Conservation (phyloP, 1,284 basidiomycete genomes). For the Acaromyces ingoldii region DNA sequence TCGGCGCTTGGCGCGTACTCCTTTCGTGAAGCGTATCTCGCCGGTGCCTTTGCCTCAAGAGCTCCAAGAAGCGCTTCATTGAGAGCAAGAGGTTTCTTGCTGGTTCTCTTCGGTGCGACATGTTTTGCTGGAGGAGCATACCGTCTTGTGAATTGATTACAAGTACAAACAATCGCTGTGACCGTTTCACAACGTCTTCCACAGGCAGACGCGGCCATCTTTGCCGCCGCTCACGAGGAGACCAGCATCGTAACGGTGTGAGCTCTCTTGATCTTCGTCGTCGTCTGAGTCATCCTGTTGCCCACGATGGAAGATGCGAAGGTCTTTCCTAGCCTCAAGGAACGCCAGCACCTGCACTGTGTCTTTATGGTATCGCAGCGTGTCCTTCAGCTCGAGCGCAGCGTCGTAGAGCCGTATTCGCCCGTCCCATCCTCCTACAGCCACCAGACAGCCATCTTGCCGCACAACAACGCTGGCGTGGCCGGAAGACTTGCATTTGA, state of each 20-base stretch:
- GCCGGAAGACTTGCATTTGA: too few relatives aligned
- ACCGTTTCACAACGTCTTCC: constrained; percentile 1
- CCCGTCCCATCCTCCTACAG: constrained; percentile 4
- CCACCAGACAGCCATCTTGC: neutral
- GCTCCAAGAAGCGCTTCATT: too few relatives aligned
- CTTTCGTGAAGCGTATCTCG: constrained; percentile 36
- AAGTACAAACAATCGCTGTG: too few relatives aligned
- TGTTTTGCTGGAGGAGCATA: too few relatives aligned
- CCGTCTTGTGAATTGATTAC: too few relatives aligned
- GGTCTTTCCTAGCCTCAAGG: neutral
- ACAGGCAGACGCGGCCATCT: constrained; percentile 4
- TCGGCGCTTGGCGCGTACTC: constrained; percentile 32
- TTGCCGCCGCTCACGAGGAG: constrained; percentile 2
- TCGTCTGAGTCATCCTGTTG: neutral
- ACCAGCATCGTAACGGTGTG: neutral
- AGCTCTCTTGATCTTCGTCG: neutral
- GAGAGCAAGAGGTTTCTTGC: too few relatives aligned
- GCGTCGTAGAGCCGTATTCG: neutral
- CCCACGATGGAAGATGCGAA: neutral
- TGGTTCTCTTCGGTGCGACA: too few relatives aligned
- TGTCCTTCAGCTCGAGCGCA: neutral
- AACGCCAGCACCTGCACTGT: constrained; percentile 1
- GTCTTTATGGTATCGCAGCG: constrained; percentile 4
- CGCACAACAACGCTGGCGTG: constrained; percentile 2
- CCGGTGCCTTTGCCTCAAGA: too few relatives aligned